Evolutionary conservation across 75 land plant genomes (phyloP).

Genomic region (Cryptomeria japonica): DNA sequence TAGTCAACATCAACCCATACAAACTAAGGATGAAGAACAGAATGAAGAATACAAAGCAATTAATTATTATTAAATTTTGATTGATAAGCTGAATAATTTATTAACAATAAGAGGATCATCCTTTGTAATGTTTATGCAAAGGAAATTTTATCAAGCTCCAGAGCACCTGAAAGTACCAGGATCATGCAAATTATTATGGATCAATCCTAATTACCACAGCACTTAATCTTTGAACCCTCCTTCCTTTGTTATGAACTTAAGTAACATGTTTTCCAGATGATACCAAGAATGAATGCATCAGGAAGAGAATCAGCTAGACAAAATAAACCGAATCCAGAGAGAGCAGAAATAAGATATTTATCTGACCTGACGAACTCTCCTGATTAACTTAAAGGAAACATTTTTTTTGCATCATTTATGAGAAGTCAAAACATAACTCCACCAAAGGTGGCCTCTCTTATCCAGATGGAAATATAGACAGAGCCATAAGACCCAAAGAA

Average conservation of each 20-base stretch:
- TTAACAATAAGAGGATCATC: not conserved
- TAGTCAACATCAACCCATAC: not conserved
- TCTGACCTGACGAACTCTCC: not conserved
- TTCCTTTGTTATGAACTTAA: not conserved
- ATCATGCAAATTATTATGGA: not conserved
- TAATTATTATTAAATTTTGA: not conserved
- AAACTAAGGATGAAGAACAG: not conserved
- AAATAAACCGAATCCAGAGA: not conserved
- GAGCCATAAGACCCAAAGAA: conserved; percentile 1
- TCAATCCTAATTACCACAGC: not conserved
- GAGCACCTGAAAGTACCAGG: conserved; percentile 5
- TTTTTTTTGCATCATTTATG: not conserved
- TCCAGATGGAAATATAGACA: not conserved
- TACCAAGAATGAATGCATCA: conserved; percentile 2
- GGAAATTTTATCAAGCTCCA: conserved; percentile 8
- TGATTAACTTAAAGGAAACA: not conserved
- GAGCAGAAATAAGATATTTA: not conserved
- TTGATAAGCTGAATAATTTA: not conserved
- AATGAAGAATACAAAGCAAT: not conserved
- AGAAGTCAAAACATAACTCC: not conserved
- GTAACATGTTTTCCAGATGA: not conserved
- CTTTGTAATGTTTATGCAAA: not conserved
- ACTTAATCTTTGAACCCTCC: not conserved
- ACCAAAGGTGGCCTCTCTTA: not conserved
- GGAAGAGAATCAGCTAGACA: not conserved